phyloP scores from a whole-genome alignment of 768 basidiomycete species.

The Leucocoprinus birnbaumii region DNA sequence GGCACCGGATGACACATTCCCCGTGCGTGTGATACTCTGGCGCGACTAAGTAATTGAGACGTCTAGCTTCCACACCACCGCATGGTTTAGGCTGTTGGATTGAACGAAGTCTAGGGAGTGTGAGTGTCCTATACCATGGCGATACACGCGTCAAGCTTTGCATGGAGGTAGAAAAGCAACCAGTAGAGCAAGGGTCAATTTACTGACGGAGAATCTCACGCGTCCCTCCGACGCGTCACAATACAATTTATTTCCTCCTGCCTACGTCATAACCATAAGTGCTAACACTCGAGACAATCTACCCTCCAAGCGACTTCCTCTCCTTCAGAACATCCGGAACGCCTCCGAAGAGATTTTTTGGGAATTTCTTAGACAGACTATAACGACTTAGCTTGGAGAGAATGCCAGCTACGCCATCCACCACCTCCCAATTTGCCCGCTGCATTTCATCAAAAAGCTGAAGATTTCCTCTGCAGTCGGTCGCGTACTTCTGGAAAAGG shows the following conservation, averaged over 20 bases:
- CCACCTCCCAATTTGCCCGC: constrained; percentile 34
- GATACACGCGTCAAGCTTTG: constrained; percentile 8
- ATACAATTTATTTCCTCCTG: background rate
- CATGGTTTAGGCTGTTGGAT: background rate
- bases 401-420: constrained; percentile 30
- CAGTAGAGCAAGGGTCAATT: constrained; percentile 1
- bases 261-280: background rate
- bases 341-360: constrained; percentile 36
- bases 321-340: constrained; percentile 20
- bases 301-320: background rate
- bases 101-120: background rate
- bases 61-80: constrained; percentile 4
- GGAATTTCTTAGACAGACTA: constrained; percentile 48
- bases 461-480: constrained; percentile 35
- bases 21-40: constrained; percentile 2
- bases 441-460: constrained; percentile 39
- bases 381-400: constrained; percentile 48
- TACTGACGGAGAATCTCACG: constrained; percentile 1
- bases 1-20: constrained; percentile 7
- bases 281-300: background rate
- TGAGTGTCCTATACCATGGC: constrained; percentile 10
- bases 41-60: background rate
- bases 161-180: constrained; percentile 5
- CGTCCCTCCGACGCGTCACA: background rate
- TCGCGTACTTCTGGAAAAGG: constrained; percentile 52